Percentiles rank a stretch among this genome's conserved stretches.
phyloP scores from a whole-genome alignment of 768 basidiomycete species.

The Mycena maculata region DNA sequence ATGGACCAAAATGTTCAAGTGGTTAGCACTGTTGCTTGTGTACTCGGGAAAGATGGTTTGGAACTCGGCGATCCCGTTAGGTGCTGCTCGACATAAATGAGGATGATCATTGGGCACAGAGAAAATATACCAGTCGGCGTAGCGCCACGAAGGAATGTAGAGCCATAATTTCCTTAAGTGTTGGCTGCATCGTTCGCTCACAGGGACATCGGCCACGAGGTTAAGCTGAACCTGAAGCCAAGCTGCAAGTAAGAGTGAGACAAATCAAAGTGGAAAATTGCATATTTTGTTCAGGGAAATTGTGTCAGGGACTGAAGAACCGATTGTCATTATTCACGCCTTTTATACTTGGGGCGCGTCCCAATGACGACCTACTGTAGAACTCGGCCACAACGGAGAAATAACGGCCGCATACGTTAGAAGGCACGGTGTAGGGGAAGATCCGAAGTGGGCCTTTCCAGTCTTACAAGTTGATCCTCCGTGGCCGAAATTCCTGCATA shows the following conservation, averaged over 20 bases:
- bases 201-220: too few relatives aligned
- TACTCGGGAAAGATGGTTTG: conserved; percentile 51
- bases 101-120: not conserved
- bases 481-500: conserved; percentile 1
- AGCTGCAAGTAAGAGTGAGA: conserved; percentile 23
- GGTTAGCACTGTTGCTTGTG: conserved; percentile 49
- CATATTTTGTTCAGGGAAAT: conserved; percentile 4
- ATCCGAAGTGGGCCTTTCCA: not conserved
- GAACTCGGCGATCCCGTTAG: conserved; percentile 53
- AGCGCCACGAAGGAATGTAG: conserved; percentile 50
- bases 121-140: not conserved
- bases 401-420: conserved; percentile 1
- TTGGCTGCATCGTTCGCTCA: too few relatives aligned
- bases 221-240: conserved; percentile 24
- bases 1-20: conserved; percentile 51
- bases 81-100: conserved; percentile 32
- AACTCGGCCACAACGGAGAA: not conserved
- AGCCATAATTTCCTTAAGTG: conserved; percentile 47
- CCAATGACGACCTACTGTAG: not conserved
- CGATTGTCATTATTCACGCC: not conserved
- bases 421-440: not conserved
- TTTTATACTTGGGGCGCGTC: conserved; percentile 8
- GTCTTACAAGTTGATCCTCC: not conserved
- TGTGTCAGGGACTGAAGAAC: not conserved
- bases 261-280: conserved; percentile 12